Evolutionary conservation across 495 filamentous ascomycete genomes (phyloP).

Genomic region (Pyronema domesticum): DNA sequence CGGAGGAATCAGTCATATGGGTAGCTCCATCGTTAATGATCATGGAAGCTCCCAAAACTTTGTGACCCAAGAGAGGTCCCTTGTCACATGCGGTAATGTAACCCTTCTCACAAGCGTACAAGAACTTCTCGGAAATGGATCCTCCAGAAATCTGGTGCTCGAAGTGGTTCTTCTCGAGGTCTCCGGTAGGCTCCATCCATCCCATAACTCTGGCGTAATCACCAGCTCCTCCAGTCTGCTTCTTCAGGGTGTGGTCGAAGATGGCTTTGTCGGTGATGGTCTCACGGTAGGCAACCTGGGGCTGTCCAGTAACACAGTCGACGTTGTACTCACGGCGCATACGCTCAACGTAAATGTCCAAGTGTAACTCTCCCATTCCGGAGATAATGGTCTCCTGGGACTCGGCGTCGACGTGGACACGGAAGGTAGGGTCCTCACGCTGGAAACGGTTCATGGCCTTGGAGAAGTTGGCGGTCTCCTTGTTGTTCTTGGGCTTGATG

Average conservation of each 20-base stretch:
- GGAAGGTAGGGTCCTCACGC: conserved; percentile 95
- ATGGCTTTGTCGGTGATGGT: conserved; percentile 59
- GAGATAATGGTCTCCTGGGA: conserved; percentile 91
- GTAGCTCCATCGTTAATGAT: conserved; percentile 92
- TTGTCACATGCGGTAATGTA: conserved; percentile 71
- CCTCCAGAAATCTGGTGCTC: conserved; percentile 76
- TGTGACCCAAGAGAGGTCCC: conserved; percentile 85
- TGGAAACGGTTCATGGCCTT: conserved; percentile 99
- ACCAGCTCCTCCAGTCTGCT: conserved; percentile 90
- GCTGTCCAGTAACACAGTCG: conserved; percentile 85
- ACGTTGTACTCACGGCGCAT: conserved; percentile 96
- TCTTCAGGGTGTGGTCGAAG: conserved; percentile 89
- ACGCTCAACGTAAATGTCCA: conserved; percentile 95
- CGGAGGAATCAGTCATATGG: conserved; percentile 94
- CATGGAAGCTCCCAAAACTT: conserved; percentile 77
- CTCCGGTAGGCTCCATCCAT: conserved; percentile 70
- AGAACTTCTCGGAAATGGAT: conserved; percentile 86
- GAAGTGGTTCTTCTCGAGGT: conserved; percentile 61
- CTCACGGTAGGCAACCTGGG: conserved; percentile 95
- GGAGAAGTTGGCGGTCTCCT: conserved; percentile 83
- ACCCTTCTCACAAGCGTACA: conserved; percentile 90
- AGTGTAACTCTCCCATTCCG: conserved; percentile 95
- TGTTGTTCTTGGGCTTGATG: conserved; percentile 89
- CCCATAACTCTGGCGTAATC: conserved; percentile 90
- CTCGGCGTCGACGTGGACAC: conserved; percentile 78